phyloP scores from a whole-genome alignment of 768 basidiomycete genomes.

The Suillus spraguei region DNA sequence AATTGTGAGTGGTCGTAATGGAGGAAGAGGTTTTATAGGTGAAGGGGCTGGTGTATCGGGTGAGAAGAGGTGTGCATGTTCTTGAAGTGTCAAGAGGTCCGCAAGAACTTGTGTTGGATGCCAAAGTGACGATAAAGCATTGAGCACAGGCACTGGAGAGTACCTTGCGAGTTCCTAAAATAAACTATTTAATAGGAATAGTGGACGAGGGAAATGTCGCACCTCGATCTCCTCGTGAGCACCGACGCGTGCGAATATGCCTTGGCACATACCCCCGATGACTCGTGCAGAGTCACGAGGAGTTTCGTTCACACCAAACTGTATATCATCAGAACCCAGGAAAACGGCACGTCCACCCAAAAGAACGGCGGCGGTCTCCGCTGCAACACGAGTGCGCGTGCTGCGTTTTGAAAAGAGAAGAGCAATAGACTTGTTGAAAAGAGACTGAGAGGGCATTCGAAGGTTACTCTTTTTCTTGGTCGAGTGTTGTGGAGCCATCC shows the following conservation, averaged over 20 bases:
- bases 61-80: conserved; percentile 62
- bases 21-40: conserved; percentile 40
- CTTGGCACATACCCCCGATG: conserved; percentile 93
- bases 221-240: conserved; percentile 94
- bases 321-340: conserved; percentile 87
- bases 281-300: conserved; percentile 84
- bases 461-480: conserved; percentile 38
- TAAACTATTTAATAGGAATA: neutral
- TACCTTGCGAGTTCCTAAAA: conserved; percentile 86
- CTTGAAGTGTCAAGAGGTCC: conserved; percentile 88
- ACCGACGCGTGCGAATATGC: conserved; percentile 95
- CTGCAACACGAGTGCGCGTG: conserved; percentile 87
- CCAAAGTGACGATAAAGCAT: conserved; percentile 94
- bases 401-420: conserved; percentile 92
- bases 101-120: conserved; percentile 97
- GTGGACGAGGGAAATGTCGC: conserved; percentile 22
- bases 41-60: conserved; percentile 23
- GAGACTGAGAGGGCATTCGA: conserved; percentile 70
- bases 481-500: conserved; percentile 56
- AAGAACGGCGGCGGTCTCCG: conserved; percentile 77
- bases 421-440: conserved; percentile 84
- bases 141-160: conserved; percentile 93
- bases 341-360: conserved; percentile 92
- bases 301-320: conserved; percentile 94
- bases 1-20: conserved; percentile 79